These are phyloP conservation scores for Saccharomycopsis schoenii DNA, from an alignment of 805 yeast species.

Conservation along the genomic window DNA sequence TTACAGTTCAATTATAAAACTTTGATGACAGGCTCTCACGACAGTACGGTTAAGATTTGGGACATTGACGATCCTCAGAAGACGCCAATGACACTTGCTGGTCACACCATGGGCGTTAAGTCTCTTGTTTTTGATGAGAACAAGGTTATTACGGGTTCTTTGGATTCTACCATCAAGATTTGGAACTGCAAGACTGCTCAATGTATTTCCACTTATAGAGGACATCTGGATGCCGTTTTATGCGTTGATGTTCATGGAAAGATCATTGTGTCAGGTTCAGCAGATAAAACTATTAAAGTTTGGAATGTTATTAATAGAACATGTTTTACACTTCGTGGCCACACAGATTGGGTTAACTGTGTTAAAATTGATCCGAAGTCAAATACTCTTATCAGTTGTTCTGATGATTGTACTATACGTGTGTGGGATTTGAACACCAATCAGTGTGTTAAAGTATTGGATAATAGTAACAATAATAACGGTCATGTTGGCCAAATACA, in stretches of 20 bases:
- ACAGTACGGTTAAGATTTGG: constrained; percentile 90
- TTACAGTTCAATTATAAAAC: constrained; percentile 73
- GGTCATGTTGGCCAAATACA: constrained; percentile 96
- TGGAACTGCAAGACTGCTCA: constrained; percentile 96
- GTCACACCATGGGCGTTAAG: constrained; percentile 85
- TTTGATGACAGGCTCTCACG: constrained; percentile 87
- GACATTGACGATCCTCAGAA: constrained; percentile 64
- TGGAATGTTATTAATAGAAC: constrained; percentile 95
- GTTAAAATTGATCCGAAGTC: constrained; percentile 80
- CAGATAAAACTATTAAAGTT: constrained; percentile 84
- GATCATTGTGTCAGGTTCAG: constrained; percentile 85
- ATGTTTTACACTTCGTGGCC: constrained; percentile 89
- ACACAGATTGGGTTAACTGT: constrained; percentile 82
- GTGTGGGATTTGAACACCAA: constrained; percentile 90
- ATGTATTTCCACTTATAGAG: constrained; percentile 87
- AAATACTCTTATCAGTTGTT: constrained; percentile 71
- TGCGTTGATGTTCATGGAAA: constrained; percentile 70
- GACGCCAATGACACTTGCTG: constrained; percentile 59
- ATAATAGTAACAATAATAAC: constrained; percentile 44
- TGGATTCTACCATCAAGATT: constrained; percentile 84
- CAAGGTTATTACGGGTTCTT: constrained; percentile 84
- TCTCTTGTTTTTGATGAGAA: constrained; percentile 79
- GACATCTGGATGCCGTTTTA: constrained; percentile 80
- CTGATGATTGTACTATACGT: constrained; percentile 85
- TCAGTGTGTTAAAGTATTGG: constrained; percentile 66